Conservation (phyloP, 352 stramenopile genomes). For the Globisporangium recalcitrans region DNA sequence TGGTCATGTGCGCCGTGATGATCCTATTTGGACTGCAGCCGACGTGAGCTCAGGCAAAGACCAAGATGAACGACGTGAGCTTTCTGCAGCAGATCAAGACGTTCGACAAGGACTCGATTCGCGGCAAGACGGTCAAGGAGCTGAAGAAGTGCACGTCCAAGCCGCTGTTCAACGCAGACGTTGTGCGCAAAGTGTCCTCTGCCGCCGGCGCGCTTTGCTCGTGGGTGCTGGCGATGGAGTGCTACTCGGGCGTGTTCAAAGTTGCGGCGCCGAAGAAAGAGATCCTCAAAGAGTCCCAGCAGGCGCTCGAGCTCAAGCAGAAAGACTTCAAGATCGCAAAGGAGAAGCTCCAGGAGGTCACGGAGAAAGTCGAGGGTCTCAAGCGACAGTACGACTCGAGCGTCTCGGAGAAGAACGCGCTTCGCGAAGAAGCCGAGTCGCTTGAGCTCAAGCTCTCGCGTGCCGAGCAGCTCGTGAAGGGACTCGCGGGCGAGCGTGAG, state of each 20-base stretch:
- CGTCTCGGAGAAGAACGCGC: slow-evolving; percentile 91
- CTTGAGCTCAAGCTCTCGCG: slow-evolving; percentile 91
- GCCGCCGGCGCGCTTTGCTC: slow-evolving; percentile 87
- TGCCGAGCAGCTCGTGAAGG: slow-evolving; percentile 92
- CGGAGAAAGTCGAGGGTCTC: slow-evolving; percentile 86
- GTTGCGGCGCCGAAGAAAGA: slow-evolving; percentile 90
- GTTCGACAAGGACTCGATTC: slow-evolving; percentile 96
- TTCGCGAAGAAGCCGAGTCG: slow-evolving; percentile 90
- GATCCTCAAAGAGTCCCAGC: slow-evolving; percentile 81
- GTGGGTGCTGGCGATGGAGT: slow-evolving; percentile 91
- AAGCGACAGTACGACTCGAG: slow-evolving; percentile 91
- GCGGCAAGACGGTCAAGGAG: slow-evolving; percentile 90
- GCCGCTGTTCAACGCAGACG: slow-evolving; percentile 79
- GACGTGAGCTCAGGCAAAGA: slow-evolving; percentile 92
- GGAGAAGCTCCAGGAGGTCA: slow-evolving; percentile 89
- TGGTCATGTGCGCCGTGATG: slow-evolving; percentile 94
- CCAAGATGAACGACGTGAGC: slow-evolving; percentile 91
- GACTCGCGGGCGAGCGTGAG: slow-evolving; percentile 90
- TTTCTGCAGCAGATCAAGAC: slow-evolving; percentile 93
- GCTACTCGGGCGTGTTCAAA: slow-evolving; percentile 85
- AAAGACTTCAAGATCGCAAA: slow-evolving; percentile 84
- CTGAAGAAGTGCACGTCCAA: slow-evolving; percentile 93
- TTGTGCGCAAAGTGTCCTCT: slow-evolving; percentile 87
- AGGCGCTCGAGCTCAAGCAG: slow-evolving; percentile 84
- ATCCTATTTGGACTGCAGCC: slow-evolving; percentile 92